Base-by-base conservation (phyloP, 139 green algal species). In the Picochlorum sp. region DNA sequence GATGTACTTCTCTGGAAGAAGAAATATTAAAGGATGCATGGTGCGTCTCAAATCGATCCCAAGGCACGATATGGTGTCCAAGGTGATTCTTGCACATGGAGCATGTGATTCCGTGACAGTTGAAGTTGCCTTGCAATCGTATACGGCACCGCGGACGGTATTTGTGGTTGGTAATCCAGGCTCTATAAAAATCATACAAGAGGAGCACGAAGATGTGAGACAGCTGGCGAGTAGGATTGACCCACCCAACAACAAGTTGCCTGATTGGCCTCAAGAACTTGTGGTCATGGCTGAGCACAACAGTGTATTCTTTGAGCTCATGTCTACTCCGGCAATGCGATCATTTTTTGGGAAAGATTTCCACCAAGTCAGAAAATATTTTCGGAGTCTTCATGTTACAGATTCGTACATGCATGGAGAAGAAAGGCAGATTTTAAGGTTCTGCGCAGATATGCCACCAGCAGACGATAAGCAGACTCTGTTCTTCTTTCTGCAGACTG, bases 111-210 rank as follows among this genome's bases (percentile, higher is more conserved):
- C 49, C 1, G 25, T 75, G 28, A 47, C 57, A 13, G 13, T 79
- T 6, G 69, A 81, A 64, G 43, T 79, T 16, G 10, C 35, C n/a
- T 68, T 81, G 73, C 67, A 64, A 39, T 65, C 72, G 31, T 37
- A 26, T 28, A 26, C 40, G 25, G 72, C 74, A 64, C 55, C 67
- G 24, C 59, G 33, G 3, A 59, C 71, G 9, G 73, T 78, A 31
- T 58, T 80, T 31, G 50, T 50, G 6, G 50, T 80, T 10, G 63
- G 45, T 4, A 56, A 56, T 7, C 53, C 43, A 29, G 5, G 25
- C 9, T 29, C 44, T 12, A 41, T 51, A 7, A 68, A 59, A 36
- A 13, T 26, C n/a, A 47, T 79, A 56, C 18, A 30, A 12, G n/a
- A 51, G 30, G 33, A 56, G 12, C 53, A 54, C 7, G 50, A 40